Percentiles rank a stretch among this genome's conserved stretches.
Conservation (phyloP, 106 monocot genomes). For the Gastrodia elata region DNA sequence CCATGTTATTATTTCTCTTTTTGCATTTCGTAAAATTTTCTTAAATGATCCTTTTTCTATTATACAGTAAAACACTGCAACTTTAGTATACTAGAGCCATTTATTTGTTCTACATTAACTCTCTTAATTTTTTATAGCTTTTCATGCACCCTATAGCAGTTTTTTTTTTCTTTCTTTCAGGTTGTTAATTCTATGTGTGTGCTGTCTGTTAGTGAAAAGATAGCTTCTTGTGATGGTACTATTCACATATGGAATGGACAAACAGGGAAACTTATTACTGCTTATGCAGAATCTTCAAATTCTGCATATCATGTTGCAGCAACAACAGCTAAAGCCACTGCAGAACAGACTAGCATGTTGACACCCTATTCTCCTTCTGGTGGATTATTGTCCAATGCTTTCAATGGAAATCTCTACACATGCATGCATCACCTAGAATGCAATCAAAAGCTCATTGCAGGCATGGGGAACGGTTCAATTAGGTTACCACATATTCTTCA, state of each 20-base stretch:
- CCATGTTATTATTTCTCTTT: no score
- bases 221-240: conserved; percentile 97
- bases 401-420: conserved; percentile 81
- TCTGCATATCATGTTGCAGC: conserved; percentile 16
- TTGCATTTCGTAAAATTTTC: not conserved
- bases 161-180: conserved; percentile 22
- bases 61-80: not conserved
- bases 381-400: conserved; percentile 81
- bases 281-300: conserved; percentile 63
- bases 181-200: conserved; percentile 73
- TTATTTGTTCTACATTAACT: not conserved
- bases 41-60: not conserved
- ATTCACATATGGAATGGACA: conserved; percentile 92
- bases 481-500: conserved; percentile 32
- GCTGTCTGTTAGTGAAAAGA: conserved; percentile 59
- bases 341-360: conserved; percentile 56
- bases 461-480: conserved; percentile 89
- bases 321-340: conserved; percentile 27
- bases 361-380: conserved; percentile 44
- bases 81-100: not conserved
- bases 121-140: not conserved
- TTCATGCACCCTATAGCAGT: not conserved
- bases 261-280: conserved; percentile 76
- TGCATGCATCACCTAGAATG: conserved; percentile 73
- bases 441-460: conserved; percentile 63